Conservation (phyloP, 768 basidiomycete genomes). For the Suillus weaverae region DNA sequence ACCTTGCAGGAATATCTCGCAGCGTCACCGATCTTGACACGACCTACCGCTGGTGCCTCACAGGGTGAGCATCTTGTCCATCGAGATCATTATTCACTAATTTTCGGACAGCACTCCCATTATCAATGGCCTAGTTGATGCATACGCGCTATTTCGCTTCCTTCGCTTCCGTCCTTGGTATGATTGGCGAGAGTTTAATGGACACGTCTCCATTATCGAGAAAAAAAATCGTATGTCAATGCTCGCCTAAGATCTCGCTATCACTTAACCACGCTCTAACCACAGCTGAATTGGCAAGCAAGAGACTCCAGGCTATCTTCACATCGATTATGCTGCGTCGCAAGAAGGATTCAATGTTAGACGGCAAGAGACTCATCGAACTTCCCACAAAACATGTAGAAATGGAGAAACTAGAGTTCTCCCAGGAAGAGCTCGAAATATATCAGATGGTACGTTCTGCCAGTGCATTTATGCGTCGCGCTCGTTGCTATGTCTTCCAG, state of each 20-base stretch:
- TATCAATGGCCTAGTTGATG: slow-evolving; percentile 59
- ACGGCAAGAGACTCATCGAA: slow-evolving; percentile 68
- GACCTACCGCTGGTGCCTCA: slow-evolving; percentile 65
- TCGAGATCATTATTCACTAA: background rate
- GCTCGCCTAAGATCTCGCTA: background rate
- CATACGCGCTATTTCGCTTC: slow-evolving; percentile 47
- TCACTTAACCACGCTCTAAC: slow-evolving; percentile 10
- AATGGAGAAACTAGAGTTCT: slow-evolving; percentile 55
- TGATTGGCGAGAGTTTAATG: slow-evolving; percentile 43
- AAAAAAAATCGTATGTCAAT: slow-evolving; percentile 50
- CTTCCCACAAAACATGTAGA: slow-evolving; percentile 56
- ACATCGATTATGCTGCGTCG: slow-evolving; percentile 55
- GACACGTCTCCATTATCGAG: slow-evolving; percentile 34
- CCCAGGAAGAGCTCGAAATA: slow-evolving; percentile 61
- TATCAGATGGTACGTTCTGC: slow-evolving; percentile 47
- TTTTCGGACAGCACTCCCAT: slow-evolving; percentile 52
- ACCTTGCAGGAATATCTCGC: slow-evolving; percentile 46
- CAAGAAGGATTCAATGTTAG: slow-evolving; percentile 61
- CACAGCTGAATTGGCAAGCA: slow-evolving; percentile 52
- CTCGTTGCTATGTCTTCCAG: slow-evolving; percentile 23
- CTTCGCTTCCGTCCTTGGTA: slow-evolving; percentile 38
- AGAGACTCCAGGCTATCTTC: slow-evolving; percentile 60
- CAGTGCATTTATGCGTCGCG: background rate
- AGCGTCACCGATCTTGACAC: slow-evolving; percentile 54
- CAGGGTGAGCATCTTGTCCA: slow-evolving; percentile 43